These are phyloP conservation scores for Tuber magnatum DNA, from an alignment of 495 filamentous ascomycete genomes.

Conservation along the genomic window DNA sequence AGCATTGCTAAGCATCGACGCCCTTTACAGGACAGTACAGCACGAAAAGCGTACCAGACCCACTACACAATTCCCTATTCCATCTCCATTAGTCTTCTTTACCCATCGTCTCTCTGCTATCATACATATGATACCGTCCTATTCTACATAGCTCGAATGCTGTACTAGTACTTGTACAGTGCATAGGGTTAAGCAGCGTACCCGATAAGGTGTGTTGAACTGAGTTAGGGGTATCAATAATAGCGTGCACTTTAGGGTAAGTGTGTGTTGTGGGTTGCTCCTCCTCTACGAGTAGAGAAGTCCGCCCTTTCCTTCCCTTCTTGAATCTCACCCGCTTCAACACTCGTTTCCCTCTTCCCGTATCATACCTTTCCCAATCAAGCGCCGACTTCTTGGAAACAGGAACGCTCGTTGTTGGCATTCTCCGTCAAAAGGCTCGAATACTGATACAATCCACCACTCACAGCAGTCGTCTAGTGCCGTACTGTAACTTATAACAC, in stretches of 20 bases:
- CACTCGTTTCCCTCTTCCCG: conserved; percentile 2
- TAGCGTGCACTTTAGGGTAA: neutral
- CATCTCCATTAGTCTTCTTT: neutral
- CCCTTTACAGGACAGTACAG: neutral
- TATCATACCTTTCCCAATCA: conserved; percentile 30
- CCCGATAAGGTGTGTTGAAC: neutral
- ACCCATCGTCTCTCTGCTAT: neutral
- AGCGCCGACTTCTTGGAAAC: conserved; percentile 15
- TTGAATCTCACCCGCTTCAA: neutral
- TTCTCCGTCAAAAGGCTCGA: neutral
- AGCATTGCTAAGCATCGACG: neutral
- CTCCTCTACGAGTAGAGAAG: neutral
- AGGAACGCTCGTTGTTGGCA: neutral
- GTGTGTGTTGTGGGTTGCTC: conserved; percentile 2
- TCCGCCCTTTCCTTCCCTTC: neutral
- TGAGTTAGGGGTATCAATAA: neutral
- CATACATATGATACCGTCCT: neutral
- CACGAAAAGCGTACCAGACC: neutral
- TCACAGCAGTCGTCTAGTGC: neutral
- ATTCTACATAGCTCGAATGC: neutral
- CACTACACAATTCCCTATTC: neutral
- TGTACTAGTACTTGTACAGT: neutral
- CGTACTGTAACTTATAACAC: neutral
- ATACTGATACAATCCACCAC: neutral
- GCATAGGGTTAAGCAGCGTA: neutral